phyloP scores from a whole-genome alignment of 805 yeast genomes.

The Nakazawaea ernobii region DNA sequence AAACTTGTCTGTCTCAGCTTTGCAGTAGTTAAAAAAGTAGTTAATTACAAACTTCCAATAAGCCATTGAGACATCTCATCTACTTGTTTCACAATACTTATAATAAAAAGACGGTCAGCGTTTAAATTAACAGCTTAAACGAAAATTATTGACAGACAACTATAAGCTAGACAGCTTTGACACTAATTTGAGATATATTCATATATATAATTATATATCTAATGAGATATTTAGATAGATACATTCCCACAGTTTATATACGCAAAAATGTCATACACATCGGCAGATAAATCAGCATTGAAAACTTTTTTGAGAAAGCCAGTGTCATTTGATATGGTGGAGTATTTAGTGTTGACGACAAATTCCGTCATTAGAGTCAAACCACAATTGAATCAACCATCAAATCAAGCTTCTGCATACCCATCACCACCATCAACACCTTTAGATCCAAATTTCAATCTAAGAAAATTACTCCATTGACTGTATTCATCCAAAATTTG shows the following conservation, averaged over 20 bases:
- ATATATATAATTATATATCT: no score
- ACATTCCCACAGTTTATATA: background rate
- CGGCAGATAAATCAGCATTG: constrained; percentile 41
- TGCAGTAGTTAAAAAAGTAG: no score
- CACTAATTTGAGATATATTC: no score
- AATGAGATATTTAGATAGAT: no score
- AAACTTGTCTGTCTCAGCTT: no score
- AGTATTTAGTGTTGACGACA: constrained; percentile 53
- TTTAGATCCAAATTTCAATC: constrained; percentile 12
- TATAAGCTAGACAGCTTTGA: no score
- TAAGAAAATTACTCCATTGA: constrained; percentile 36
- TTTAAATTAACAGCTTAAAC: no score
- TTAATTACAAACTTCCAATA: no score
- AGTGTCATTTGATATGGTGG: constrained; percentile 52
- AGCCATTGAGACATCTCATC: no score
- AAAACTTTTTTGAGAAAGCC: constrained; percentile 49
- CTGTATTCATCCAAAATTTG: constrained; percentile 63
- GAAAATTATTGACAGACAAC: no score
- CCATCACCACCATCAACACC: constrained; percentile 38
- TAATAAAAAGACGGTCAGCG: no score
- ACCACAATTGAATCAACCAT: constrained; percentile 28
- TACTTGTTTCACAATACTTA: no score
- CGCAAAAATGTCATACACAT: constrained; percentile 8
- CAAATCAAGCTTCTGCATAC: constrained; percentile 16
- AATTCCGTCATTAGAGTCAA: constrained; percentile 46